These are phyloP conservation scores for Penicillium dipodomyicola DNA, from an alignment of 495 filamentous ascomycete genomes.

Conservation along the genomic window DNA sequence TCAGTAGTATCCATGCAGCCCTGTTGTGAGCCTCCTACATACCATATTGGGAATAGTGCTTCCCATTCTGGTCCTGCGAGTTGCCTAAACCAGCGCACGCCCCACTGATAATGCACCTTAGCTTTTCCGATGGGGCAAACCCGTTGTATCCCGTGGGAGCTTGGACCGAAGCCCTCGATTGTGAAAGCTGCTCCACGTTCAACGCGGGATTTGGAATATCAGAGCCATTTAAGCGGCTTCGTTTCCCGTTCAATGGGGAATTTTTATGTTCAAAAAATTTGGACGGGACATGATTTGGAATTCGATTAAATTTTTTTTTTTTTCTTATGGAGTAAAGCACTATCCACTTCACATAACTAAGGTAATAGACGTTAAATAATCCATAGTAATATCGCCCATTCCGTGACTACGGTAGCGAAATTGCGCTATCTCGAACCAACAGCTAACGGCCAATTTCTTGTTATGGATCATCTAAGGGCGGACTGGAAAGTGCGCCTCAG, in stretches of 20 bases:
- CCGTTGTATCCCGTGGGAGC: constrained; percentile 27
- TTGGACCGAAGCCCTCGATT: constrained; percentile 13
- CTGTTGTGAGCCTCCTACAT: neutral
- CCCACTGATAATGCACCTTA: neutral
- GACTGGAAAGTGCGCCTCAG: constrained; percentile 23
- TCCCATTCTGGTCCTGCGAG: constrained; percentile 15
- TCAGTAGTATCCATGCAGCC: constrained; percentile 9
- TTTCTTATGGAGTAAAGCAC: too few species aligned
- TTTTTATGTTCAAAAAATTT: too few species aligned
- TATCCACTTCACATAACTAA: too few species aligned
- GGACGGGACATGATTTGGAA: too few species aligned
- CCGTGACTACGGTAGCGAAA: neutral
- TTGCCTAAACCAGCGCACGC: constrained; percentile 14
- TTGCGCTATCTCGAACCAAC: too few species aligned
- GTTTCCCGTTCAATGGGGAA: too few species aligned
- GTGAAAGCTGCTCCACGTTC: constrained; percentile 2
- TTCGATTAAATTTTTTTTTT: too few species aligned
- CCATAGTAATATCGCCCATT: neutral
- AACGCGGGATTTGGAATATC: constrained; percentile 10
- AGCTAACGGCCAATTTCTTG: neutral
- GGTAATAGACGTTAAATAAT: neutral
- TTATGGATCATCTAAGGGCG: constrained; percentile 5
- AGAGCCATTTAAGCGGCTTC: neutral
- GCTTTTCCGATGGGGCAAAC: constrained; percentile 20
- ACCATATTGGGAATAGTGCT: constrained; percentile 5